A percentile compares a stretch with the other conserved stretches of the same genome.
Conservation (phyloP, 768 basidiomycete species). For the Tephrocybe sp. region DNA sequence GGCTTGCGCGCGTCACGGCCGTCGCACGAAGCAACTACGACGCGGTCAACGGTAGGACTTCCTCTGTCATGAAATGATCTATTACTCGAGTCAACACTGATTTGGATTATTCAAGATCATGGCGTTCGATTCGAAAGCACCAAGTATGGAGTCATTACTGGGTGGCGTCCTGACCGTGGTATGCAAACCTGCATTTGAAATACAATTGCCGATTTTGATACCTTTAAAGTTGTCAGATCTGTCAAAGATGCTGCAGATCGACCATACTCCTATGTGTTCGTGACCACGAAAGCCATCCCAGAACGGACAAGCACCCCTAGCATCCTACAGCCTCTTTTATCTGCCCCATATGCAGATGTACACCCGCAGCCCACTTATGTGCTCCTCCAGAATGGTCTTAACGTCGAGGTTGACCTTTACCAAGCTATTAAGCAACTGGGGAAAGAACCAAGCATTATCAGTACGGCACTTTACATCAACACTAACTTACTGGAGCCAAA, state of each 20-base stretch:
- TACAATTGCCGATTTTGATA: not conserved
- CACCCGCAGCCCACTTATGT: slow-evolving; percentile 57
- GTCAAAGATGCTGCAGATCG: slow-evolving; percentile 59
- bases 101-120: slow-evolving; percentile 33
- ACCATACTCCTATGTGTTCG: slow-evolving; percentile 61
- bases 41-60: slow-evolving; percentile 41
- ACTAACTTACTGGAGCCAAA: slow-evolving; percentile 47
- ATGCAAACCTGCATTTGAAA: slow-evolving; percentile 19
- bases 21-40: slow-evolving; percentile 73
- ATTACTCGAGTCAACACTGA: too few relatives aligned
- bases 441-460: slow-evolving; percentile 49
- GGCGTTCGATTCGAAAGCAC: slow-evolving; percentile 56
- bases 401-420: slow-evolving; percentile 67
- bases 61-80: not conserved
- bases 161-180: slow-evolving; percentile 68
- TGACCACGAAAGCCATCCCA: slow-evolving; percentile 71
- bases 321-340: slow-evolving; percentile 56
- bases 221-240: slow-evolving; percentile 48
- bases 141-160: slow-evolving; percentile 55
- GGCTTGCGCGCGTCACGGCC: slow-evolving; percentile 61
- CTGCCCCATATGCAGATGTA: slow-evolving; percentile 40
- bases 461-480: slow-evolving; percentile 52
- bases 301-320: slow-evolving; percentile 57
- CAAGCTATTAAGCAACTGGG: slow-evolving; percentile 41
- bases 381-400: slow-evolving; percentile 70